Conservation (phyloP, 2,329 filamentous ascomycete species). For the Talaromyces sp. region DNA sequence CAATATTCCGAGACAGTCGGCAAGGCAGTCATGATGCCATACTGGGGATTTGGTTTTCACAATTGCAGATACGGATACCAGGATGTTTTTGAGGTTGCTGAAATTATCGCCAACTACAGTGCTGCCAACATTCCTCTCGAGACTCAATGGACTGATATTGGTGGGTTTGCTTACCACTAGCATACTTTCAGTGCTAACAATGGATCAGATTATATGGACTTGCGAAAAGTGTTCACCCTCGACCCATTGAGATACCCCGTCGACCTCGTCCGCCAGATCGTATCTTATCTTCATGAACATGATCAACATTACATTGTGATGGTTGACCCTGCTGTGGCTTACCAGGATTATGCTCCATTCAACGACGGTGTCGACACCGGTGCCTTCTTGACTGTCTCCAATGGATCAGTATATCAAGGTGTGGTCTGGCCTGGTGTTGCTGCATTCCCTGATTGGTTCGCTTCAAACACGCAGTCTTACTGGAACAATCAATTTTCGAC, state of each 20-base stretch:
- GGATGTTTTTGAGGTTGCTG: conserved; percentile 45
- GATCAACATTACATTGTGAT: conserved; percentile 72
- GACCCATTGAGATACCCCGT: conserved; percentile 38
- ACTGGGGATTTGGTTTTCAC: conserved; percentile 62
- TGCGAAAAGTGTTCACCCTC: conserved; percentile 38
- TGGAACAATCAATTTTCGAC: conserved; percentile 66
- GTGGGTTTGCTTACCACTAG: background rate
- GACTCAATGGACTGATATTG: conserved; percentile 47
- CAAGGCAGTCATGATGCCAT: conserved; percentile 59
- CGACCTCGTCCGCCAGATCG: conserved; percentile 58
- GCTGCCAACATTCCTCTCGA: conserved; percentile 41
- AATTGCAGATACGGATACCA: conserved; percentile 64
- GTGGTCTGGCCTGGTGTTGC: conserved; percentile 76
- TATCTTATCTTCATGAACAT: conserved; percentile 62
- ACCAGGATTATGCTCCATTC: conserved; percentile 44
- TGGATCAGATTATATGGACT: conserved; percentile 36
- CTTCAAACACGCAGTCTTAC: conserved; percentile 59
- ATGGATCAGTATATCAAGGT: conserved; percentile 55
- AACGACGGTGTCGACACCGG: conserved; percentile 58
- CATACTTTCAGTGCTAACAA: background rate
- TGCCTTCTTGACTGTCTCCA: conserved; percentile 51
- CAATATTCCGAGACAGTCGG: conserved; percentile 60
- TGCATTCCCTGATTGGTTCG: conserved; percentile 75
- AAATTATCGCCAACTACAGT: conserved; percentile 44
- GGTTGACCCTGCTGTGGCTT: conserved; percentile 60